phyloP scores from a whole-genome alignment of 768 basidiomycete species.

The Coprinellus micaceus region DNA sequence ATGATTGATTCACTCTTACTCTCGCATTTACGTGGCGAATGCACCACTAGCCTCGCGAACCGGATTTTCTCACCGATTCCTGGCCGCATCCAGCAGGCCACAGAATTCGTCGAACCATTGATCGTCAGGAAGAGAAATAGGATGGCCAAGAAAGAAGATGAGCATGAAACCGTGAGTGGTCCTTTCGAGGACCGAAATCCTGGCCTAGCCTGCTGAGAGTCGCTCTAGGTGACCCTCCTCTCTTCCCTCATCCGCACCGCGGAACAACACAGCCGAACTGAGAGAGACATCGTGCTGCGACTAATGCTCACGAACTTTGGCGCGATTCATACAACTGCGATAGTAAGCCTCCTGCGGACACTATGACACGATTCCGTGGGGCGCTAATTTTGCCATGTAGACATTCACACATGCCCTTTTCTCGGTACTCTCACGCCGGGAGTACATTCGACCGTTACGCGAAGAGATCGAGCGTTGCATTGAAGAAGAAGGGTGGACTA shows the following conservation, averaged over 20 bases:
- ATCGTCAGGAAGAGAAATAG: constrained; percentile 10
- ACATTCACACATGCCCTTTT: constrained; percentile 17
- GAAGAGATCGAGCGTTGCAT: constrained; percentile 41
- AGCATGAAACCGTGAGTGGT: too few species aligned
- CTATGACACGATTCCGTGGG: too few species aligned
- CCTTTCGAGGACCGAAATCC: too few species aligned
- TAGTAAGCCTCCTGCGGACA: constrained; percentile 35
- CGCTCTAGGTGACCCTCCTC: constrained; percentile 41
- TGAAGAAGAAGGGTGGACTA: constrained; percentile 30
- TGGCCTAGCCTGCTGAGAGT: too few species aligned
- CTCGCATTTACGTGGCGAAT: too few species aligned
- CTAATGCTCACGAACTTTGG: constrained; percentile 40
- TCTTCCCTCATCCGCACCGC: constrained; percentile 45
- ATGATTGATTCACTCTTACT: too few species aligned
- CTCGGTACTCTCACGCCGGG: constrained; percentile 32
- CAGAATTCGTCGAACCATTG: constrained; percentile 7
- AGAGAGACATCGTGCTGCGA: constrained; percentile 26
- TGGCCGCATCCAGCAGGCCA: constrained; percentile 1
- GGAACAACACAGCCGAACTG: constrained; percentile 22
- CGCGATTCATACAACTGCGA: constrained; percentile 40
- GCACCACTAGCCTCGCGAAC: too few species aligned
- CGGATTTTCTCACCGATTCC: not conserved
- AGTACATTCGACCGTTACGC: constrained; percentile 35
- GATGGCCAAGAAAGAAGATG: not conserved
- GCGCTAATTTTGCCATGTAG: too few species aligned